Evolutionary conservation across 306 rosid species (phyloP), one percentile per base, ranked within the genome.

Genomic region (Spatholobus suberectus): DNA sequence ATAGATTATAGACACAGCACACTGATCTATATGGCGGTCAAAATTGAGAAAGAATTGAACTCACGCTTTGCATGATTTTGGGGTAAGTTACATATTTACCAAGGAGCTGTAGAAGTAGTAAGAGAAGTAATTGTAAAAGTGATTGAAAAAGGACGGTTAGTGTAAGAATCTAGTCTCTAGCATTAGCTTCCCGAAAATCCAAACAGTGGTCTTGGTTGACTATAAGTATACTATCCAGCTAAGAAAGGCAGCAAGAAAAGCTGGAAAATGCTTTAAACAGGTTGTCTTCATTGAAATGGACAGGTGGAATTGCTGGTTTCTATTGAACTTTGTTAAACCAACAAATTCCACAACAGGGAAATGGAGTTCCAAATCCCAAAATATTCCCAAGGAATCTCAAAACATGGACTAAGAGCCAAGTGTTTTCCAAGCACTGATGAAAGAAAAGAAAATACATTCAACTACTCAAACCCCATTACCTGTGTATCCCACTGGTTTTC

Each of bases 211-310:
- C 35, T 76, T 76, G 65, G 79, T 85, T 81, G 87, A 81, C 76
- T 41, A 75, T 46, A 75, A 37, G 58, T 63, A 55, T 59, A 51
- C 41, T 2, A 69, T 83, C 73, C 86, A 87, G 88, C 89, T 87
- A 79, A 85, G 83, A 76, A 57, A 84, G 80, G 79, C 21, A 43
- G 54, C 61, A 75, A 46, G 76, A 81, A 84, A 79, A 88, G 87
- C 86, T 82, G 90, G 81, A 84, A 77, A 80, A 57, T 8, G 78
- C 85, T 84, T 83, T 84, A 27, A 81, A 76, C 79, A 78, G 83
- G 85, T 82, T 90, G 85, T 85, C 92, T 77, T 85, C 83, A 88
- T 86, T 88, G 89, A 91, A 83, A 65, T 83, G 74, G 90, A 89
- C 89, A 86, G 86, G 47, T 79, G 83, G 82, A 77, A 75, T 73